A percentile compares a stretch with the other conserved stretches of the same genome.
These are phyloP conservation scores for Boletus rubropictus DNA, from an alignment of 768 basidiomycete genomes.

Conservation along the genomic window DNA sequence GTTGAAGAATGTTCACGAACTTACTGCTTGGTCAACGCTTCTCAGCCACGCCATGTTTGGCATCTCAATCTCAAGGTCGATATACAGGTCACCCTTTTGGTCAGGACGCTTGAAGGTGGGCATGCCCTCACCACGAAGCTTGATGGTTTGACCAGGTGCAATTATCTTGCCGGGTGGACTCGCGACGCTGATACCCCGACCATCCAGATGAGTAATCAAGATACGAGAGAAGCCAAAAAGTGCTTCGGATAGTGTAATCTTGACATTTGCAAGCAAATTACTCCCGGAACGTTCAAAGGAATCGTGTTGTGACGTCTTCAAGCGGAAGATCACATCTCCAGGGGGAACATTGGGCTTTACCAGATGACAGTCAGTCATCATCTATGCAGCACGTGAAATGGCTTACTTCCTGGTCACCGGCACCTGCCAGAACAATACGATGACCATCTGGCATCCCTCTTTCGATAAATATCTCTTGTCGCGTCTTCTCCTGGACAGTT, in stretches of 20 bases:
- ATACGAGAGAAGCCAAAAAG: slow-evolving; percentile 93
- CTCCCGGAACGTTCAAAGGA: slow-evolving; percentile 81
- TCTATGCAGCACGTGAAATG: neutral
- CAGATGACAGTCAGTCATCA: slow-evolving; percentile 8
- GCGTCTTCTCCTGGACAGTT: slow-evolving; percentile 80
- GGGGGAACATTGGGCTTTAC: slow-evolving; percentile 77
- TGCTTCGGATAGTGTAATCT: slow-evolving; percentile 89
- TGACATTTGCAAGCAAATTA: slow-evolving; percentile 73
- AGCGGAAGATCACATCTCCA: slow-evolving; percentile 85
- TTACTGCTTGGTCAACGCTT: slow-evolving; percentile 55
- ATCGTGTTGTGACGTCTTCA: slow-evolving; percentile 62
- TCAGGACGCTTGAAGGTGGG: slow-evolving; percentile 63
- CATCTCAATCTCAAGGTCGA: slow-evolving; percentile 86
- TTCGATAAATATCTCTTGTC: slow-evolving; percentile 82
- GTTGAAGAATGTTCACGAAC: slow-evolving; percentile 1
- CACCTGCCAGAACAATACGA: slow-evolving; percentile 82
- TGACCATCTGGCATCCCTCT: slow-evolving; percentile 82
- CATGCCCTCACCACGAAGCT: slow-evolving; percentile 86
- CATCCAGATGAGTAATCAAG: slow-evolving; percentile 87
- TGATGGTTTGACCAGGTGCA: slow-evolving; percentile 65
- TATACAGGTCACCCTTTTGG: slow-evolving; percentile 73
- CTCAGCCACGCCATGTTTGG: slow-evolving; percentile 74
- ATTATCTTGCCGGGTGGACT: slow-evolving; percentile 74
- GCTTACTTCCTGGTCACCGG: slow-evolving; percentile 82
- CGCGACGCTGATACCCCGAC: slow-evolving; percentile 77